Evolutionary conservation across 257 asterid species (phyloP), one percentile per base, ranked within the genome.

Genomic region (Lantana camara): DNA sequence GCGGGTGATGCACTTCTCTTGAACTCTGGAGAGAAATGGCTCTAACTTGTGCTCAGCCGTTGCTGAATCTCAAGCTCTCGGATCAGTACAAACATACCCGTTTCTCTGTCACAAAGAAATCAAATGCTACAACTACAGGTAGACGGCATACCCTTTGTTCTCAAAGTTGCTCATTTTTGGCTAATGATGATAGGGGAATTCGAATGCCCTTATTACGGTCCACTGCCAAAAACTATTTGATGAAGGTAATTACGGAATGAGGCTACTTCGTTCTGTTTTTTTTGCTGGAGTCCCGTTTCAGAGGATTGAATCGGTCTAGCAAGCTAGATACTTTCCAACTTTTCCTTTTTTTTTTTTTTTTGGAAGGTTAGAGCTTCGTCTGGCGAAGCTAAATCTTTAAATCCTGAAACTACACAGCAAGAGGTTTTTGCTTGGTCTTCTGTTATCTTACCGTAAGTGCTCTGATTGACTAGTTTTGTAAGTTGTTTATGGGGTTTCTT

Each of bases 381-480:
- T 7, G 87, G 77, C 53, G 92, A 83, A 70, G 78, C 77, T 21
- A 50, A 75, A 72, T 57, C 93, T 52, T 17, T 71, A 4, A 63
- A 58, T 66, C 70, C 89, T 64, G 91, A 76, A 60, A 51, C 81
- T 20, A 24, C 73, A 7, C 66, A 74, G 73, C 78, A 73, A 66
- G 98, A 92, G 77, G 81, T 59, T 23, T 92, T 92, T 75, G 52
- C 83, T 66, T 92, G 97, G 98, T 50, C 87, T 48, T 88, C 95
- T 69, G 95, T 90, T 72, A 66, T 88, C 60, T 67, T 92, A 65
- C 98, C 98, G 98, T 92, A 75, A 65, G 96, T 74, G 37, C 35
- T 70, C 30, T 64, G 7, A 30, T 48, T 19, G 14, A 24, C 20
- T 49, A 16, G n/a, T 42, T 21, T 53, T 14, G 13, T 27, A 21